Evolutionary conservation across 2,329 filamentous ascomycete species (phyloP).

Genomic region (Chrysosporium keratinophilum): DNA sequence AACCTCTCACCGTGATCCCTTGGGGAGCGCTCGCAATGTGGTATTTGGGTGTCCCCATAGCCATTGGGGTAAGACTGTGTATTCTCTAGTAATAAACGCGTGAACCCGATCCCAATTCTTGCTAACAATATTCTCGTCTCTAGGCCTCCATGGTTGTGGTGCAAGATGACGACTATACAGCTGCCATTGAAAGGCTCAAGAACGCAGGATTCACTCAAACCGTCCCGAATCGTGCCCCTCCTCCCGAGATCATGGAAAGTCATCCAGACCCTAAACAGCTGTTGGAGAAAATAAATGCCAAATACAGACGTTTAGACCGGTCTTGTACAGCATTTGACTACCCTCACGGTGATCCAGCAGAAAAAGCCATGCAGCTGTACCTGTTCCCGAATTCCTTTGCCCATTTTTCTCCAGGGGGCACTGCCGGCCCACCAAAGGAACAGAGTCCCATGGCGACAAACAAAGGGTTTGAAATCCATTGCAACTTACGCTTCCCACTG

Average conservation of each 20-base stretch:
- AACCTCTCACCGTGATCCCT: conserved; percentile 19
- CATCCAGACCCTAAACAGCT: conserved; percentile 11
- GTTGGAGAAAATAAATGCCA: conserved; percentile 20
- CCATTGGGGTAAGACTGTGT: conserved; percentile 13
- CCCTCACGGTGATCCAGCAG: conserved; percentile 14
- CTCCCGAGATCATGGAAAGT: conserved; percentile 9
- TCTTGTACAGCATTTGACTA: conserved; percentile 21
- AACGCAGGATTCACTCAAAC: conserved; percentile 18
- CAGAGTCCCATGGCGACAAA: not conserved
- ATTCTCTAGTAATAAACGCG: not conserved
- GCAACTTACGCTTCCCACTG: conserved; percentile 18
- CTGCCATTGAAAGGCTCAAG: conserved; percentile 18
- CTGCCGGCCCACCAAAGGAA: not conserved
- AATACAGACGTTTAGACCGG: conserved; percentile 19
- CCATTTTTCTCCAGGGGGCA: conserved; percentile 9
- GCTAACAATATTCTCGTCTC: too few species aligned
- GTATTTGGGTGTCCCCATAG: conserved; percentile 20
- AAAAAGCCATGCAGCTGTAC: conserved; percentile 10
- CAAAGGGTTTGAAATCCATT: conserved; percentile 14
- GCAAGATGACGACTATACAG: conserved; percentile 18
- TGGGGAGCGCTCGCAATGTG: conserved; percentile 20
- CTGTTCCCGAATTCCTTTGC: conserved; percentile 18
- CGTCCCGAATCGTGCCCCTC: conserved; percentile 18
- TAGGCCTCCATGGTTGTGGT: conserved; percentile 19
- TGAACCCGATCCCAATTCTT: not conserved